Base-by-base conservation (phyloP, 352 stramenopile species). In the Phytophthora sansomeana region DNA sequence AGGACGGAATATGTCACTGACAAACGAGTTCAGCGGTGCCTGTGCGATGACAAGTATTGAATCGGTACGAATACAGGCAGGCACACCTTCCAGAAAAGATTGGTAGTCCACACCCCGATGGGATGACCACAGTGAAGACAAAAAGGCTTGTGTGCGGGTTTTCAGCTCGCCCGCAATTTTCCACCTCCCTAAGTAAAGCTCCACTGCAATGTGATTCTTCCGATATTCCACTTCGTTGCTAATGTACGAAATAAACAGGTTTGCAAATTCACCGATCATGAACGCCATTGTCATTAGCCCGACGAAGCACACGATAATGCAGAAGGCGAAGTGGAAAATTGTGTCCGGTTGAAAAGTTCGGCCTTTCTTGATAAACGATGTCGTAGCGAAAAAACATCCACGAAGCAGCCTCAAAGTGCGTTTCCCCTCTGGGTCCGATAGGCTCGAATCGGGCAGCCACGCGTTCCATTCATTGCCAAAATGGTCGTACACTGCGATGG, bases 231-330 rank as follows among this genome's bases (percentile, higher is more conserved):
- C 80, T 68, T 92, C 83, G 58, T 89, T 87, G 26, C 66, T 71
- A 32, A 90, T 92, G 43, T 86, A 88, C 16, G 80, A 91, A 54
- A 92, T 85, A 39, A 87, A 91, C 5, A 92, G 57, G 42, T 78
- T 89, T 2, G 83, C 82, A 29, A 90, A 79, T 54, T 92, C 80
- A n/a, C 83, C 78, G 26, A 91, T 81, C 79, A 91, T 90, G 52
- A 85, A 92, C 3, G 80, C 73, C 81, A 89, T 88, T 19, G 76
- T 71, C 1, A 92, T 43, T 10, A 90, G 33, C 0, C 83, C 79
- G 33, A 85, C 17, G 41, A 92, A 88, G 53, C 71, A 85, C 17
- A 65, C 74, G 38, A 80, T 61, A 17, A 90, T 89, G 10, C 69
- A 54, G 44, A 91, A 89, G 6, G 64, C 61, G 21, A 73, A 85